Base-by-base conservation (phyloP, 2,329 filamentous ascomycete genomes). In the Exophiala oligosperma region DNA sequence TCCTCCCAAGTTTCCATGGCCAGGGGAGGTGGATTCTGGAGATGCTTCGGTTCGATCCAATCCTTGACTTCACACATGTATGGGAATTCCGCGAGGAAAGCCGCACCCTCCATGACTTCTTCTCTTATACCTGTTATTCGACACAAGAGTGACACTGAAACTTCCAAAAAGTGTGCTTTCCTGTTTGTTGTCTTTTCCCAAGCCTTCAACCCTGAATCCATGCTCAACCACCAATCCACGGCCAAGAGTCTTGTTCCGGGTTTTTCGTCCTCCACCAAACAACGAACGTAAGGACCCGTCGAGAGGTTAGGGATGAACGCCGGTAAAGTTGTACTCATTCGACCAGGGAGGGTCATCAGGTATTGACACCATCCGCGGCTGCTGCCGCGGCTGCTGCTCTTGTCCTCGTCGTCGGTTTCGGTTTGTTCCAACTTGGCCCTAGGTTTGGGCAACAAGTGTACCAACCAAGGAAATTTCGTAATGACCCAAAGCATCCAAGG, bases 21-120 rank as follows among this genome's bases (percentile, higher is more conserved):
- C 7, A 48, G 14, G 14, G 49, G 32, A 9, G 54, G 49, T 26
- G 54, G 54, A 32, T 48, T 52, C 29, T 48, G 48, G 38, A 57
- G 54, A 8, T 49, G 28, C 8, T 35, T 48, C n/a, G 54, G 54
- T 24, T 57, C 54, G 37, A 57, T 57, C 40, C 43, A 57, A 41
- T 52, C 32, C 32, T 35, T 52, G 49, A 57, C 54, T 14, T 57
- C 54, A 49, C 54, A 52, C 54, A 57, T 57, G 43, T 57, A 57
- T 41, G 49, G 54, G 24, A 52, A 57, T 21, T 52, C 54, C 3
- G 49, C 43, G 29, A 57, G 29, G 14, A 29, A 57, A 28, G 54
- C 54, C 12, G 24, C 54, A 8, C 54, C 54, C 24, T 57, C 54
- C 17, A 57, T 32, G 26, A 57, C 49, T 43, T 57, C 54, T 46